A percentile compares a stretch with the other conserved stretches of the same genome.
phyloP scores from a whole-genome alignment of 306 rosid genomes.

The Vachellia collinsii region DNA sequence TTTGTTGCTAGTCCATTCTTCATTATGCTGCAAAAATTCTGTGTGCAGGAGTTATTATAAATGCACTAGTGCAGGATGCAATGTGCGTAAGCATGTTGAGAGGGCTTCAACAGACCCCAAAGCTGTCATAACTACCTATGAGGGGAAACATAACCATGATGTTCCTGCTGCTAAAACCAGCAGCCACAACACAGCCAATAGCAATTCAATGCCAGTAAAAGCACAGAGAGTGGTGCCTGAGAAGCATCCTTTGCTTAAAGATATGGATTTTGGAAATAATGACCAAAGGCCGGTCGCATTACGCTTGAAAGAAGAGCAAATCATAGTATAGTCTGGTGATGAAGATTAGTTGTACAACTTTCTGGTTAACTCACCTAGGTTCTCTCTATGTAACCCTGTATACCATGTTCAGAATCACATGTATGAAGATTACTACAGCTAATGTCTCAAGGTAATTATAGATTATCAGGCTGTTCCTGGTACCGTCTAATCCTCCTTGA shows the following conservation, averaged over 20 bases:
- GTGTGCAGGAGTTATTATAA: slow-evolving; percentile 77
- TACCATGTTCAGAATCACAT: slow-evolving; percentile 22
- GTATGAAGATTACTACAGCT: slow-evolving; percentile 16
- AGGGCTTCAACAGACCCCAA: slow-evolving; percentile 74
- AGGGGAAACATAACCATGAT: slow-evolving; percentile 74
- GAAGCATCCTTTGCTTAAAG: slow-evolving; percentile 52
- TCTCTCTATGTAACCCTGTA: slow-evolving; percentile 30
- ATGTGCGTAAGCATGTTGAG: slow-evolving; percentile 79
- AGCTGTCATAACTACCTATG: slow-evolving; percentile 75
- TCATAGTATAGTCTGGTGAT: slow-evolving; percentile 39
- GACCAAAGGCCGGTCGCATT: slow-evolving; percentile 54
- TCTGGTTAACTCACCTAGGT: slow-evolving; percentile 42
- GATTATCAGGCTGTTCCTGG: slow-evolving; percentile 16
- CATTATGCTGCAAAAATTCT: slow-evolving; percentile 21
- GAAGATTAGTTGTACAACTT: slow-evolving; percentile 18
- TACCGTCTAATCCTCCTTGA: slow-evolving; percentile 13
- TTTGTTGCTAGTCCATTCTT: slow-evolving; percentile 21
- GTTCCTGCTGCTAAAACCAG: slow-evolving; percentile 75
- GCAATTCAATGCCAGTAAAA: slow-evolving; percentile 45
- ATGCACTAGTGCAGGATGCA: slow-evolving; percentile 73
- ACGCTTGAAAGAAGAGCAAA: slow-evolving; percentile 65
- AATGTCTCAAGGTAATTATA: background rate
- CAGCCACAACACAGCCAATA: slow-evolving; percentile 60
- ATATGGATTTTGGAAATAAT: slow-evolving; percentile 48
- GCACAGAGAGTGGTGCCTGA: slow-evolving; percentile 46